Percentiles rank a stretch among this genome's conserved stretches.
Conservation (phyloP, 2,329 filamentous ascomycete species). For the Penicillium palitans region DNA sequence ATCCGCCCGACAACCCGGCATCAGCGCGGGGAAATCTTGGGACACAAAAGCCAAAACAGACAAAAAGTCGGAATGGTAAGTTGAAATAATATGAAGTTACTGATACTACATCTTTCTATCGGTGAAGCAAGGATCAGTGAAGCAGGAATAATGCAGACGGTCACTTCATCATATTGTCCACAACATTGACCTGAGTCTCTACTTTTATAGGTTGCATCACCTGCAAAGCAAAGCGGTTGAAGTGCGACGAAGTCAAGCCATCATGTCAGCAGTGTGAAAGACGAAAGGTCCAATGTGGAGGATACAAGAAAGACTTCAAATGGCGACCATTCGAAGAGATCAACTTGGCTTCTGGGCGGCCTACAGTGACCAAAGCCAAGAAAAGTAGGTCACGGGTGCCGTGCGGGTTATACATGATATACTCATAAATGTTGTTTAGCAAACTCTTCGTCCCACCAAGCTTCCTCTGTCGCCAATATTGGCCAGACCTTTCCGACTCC, state of each 20-base stretch:
- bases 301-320: constrained; percentile 75
- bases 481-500: constrained; percentile 16
- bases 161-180: neutral
- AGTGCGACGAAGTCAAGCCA: constrained; percentile 72
- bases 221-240: constrained; percentile 71
- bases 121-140: neutral
- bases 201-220: constrained; percentile 64
- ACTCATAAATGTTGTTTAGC: constrained; percentile 1
- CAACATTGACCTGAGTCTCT: constrained; percentile 29
- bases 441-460: constrained; percentile 2
- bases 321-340: constrained; percentile 70
- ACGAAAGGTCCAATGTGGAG: constrained; percentile 65
- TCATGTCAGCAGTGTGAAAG: constrained; percentile 66
- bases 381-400: constrained; percentile 41
- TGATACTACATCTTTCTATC: neutral
- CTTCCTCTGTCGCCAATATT: neutral
- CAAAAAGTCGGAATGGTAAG: constrained; percentile 72
- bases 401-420: neutral
- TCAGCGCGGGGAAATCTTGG: constrained; percentile 30
- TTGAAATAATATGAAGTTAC: neutral
- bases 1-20: constrained; percentile 26
- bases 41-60: constrained; percentile 65
- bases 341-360: constrained; percentile 46
- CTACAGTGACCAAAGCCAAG: constrained; percentile 43
- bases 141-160: neutral